A percentile compares a stretch with the other conserved stretches of the same genome.
These are phyloP conservation scores for Eleusine coracana DNA, from an alignment of 176 grass and related monocot genomes.

Conservation along the genomic window DNA sequence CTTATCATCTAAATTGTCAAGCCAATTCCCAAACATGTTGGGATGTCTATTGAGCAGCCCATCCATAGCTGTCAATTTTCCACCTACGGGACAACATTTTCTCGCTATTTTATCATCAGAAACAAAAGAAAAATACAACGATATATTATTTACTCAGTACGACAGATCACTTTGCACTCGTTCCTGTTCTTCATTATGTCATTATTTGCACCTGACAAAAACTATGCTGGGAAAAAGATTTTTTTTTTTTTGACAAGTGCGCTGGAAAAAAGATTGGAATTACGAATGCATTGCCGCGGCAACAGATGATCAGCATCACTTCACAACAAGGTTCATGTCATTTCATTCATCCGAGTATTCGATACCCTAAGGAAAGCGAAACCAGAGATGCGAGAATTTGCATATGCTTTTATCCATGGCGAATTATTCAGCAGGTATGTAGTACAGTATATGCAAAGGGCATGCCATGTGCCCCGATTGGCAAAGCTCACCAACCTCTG, in stretches of 20 bases:
- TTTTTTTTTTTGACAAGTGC: no score
- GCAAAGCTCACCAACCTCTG: no score
- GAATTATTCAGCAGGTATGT: constrained; percentile 31
- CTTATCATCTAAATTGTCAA: no score
- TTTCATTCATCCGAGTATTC: no score
- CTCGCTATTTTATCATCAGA: neutral
- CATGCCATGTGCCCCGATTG: constrained; percentile 17
- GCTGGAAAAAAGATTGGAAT: neutral
- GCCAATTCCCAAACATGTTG: no score
- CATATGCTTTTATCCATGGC: neutral
- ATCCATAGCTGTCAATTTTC: neutral
- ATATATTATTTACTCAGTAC: neutral
- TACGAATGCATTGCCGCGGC: no score
- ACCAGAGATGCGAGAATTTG: neutral
- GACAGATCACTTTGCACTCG: neutral
- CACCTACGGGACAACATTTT: neutral
- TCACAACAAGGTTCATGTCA: no score
- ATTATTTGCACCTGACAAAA: neutral
- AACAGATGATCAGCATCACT: no score
- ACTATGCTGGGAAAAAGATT: neutral
- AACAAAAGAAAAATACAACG: neutral
- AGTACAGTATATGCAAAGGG: neutral
- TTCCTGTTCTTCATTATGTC: neutral
- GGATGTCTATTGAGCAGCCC: neutral
- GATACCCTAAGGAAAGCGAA: neutral